Evolutionary conservation across 805 yeast genomes (phyloP).

Genomic region (Candida cerambycidarum): DNA sequence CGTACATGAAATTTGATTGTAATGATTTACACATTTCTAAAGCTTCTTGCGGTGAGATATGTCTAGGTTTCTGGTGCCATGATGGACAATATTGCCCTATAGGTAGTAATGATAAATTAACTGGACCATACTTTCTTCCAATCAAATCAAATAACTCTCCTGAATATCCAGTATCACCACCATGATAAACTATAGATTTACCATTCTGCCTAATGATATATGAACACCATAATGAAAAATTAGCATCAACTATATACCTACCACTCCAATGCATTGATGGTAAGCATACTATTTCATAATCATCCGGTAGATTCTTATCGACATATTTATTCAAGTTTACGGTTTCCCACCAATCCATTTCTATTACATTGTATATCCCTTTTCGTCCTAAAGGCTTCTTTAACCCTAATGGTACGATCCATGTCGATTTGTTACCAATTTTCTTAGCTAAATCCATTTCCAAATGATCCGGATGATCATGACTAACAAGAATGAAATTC

Average conservation of each 20-base stretch:
- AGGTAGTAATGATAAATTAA: slow-evolving; percentile 69
- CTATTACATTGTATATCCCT: slow-evolving; percentile 64
- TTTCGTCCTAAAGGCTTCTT: slow-evolving; percentile 54
- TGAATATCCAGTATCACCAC: slow-evolving; percentile 94
- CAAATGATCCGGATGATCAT: slow-evolving; percentile 94
- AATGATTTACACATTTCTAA: slow-evolving; percentile 64
- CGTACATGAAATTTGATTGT: slow-evolving; percentile 62
- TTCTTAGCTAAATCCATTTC: slow-evolving; percentile 59
- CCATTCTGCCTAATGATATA: slow-evolving; percentile 67
- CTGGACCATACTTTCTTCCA: slow-evolving; percentile 58
- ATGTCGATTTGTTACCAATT: slow-evolving; percentile 57
- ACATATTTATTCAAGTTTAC: slow-evolving; percentile 39
- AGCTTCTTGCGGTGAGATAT: slow-evolving; percentile 79
- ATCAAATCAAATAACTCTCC: slow-evolving; percentile 69
- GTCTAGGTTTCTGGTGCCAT: slow-evolving; percentile 92
- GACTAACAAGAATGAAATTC: slow-evolving; percentile 78
- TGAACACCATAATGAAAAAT: slow-evolving; percentile 85
- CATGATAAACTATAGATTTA: slow-evolving; percentile 78
- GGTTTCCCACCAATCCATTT: slow-evolving; percentile 91
- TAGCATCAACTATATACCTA: slow-evolving; percentile 74
- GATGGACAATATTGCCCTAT: slow-evolving; percentile 95
- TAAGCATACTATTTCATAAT: slow-evolving; percentile 78
- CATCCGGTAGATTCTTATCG: slow-evolving; percentile 39
- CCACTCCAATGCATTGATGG: slow-evolving; percentile 99
- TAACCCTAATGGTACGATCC: slow-evolving; percentile 90